Evolutionary conservation across 2,329 filamentous ascomycete genomes (phyloP).

Genomic region (Rutstroemia sp.): DNA sequence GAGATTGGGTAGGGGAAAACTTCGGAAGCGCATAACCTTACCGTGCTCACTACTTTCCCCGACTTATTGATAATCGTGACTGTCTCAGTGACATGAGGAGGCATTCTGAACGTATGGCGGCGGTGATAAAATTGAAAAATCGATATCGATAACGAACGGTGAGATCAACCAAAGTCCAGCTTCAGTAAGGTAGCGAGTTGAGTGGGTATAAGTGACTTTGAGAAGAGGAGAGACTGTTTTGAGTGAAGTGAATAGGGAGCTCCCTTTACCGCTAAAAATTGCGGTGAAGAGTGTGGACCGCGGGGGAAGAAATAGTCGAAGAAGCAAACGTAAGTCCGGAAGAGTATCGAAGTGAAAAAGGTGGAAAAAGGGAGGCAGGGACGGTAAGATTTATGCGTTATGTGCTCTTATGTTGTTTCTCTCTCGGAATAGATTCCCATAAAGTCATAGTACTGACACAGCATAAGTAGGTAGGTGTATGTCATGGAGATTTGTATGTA

Average conservation of each 20-base stretch:
- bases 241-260: not conserved
- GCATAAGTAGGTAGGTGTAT: not conserved
- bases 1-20: not conserved
- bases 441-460: not conserved
- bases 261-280: slow-evolving; percentile 7
- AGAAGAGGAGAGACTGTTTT: not conserved
- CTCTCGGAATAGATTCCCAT: not conserved
- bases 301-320: not conserved
- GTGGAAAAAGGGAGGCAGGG: not conserved
- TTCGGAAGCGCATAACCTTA: slow-evolving; percentile 37
- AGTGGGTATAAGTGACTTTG: not conserved
- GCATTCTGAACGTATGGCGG: slow-evolving; percentile 1
- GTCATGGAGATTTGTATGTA: not conserved
- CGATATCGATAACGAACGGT: no score
- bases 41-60: slow-evolving; percentile 83
- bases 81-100: slow-evolving; percentile 51
- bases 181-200: not conserved
- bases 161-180: slow-evolving; percentile 1
- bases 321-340: not conserved
- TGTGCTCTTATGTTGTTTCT: not conserved
- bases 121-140: not conserved
- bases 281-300: slow-evolving; percentile 3
- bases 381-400: not conserved
- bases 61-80: slow-evolving; percentile 88
- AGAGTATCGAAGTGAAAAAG: not conserved